A percentile compares a stretch with the other conserved stretches of the same genome.
Conservation (phyloP, 2,329 filamentous ascomycete species). For the Thelonectria olida region DNA sequence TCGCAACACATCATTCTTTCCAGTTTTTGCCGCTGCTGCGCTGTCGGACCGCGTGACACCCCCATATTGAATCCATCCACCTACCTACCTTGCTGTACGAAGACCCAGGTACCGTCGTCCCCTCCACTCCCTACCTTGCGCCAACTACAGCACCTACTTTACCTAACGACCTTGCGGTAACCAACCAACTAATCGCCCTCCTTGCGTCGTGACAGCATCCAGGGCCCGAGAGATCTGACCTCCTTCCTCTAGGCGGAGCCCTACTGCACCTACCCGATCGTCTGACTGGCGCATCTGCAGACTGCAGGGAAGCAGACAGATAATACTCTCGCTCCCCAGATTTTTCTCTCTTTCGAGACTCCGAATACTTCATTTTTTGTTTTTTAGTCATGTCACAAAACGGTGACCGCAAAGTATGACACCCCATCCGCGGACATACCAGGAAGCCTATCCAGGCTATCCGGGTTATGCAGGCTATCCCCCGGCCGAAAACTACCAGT, state of each 20-base stretch:
- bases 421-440: conserved; percentile 38
- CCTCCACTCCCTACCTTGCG: too few relatives aligned
- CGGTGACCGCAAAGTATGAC: conserved; percentile 54
- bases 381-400: conserved; percentile 39
- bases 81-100: too few relatives aligned
- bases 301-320: conserved; percentile 44
- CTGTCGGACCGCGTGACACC: conserved; percentile 40
- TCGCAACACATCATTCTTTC: conserved; percentile 39
- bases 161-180: too few relatives aligned
- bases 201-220: conserved; percentile 29
- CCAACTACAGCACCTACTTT: too few relatives aligned
- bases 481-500: conserved; percentile 49
- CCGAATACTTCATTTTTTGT: conserved; percentile 21
- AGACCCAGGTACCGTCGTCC: too few relatives aligned
- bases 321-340: conserved; percentile 45
- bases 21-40: conserved; percentile 33
- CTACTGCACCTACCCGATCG: conserved; percentile 46
- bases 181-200: conserved; percentile 17
- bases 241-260: conserved; percentile 33
- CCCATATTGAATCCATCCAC: too few relatives aligned
- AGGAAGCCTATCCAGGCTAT: not conserved
- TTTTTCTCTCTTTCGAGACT: conserved; percentile 28
- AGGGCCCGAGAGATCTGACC: conserved; percentile 36
- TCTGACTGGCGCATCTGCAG: conserved; percentile 46
- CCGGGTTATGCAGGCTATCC: not conserved